Evolutionary conservation across 108 stramenopile genomes (phyloP).

Genomic region (Schizochytrium sp.): DNA sequence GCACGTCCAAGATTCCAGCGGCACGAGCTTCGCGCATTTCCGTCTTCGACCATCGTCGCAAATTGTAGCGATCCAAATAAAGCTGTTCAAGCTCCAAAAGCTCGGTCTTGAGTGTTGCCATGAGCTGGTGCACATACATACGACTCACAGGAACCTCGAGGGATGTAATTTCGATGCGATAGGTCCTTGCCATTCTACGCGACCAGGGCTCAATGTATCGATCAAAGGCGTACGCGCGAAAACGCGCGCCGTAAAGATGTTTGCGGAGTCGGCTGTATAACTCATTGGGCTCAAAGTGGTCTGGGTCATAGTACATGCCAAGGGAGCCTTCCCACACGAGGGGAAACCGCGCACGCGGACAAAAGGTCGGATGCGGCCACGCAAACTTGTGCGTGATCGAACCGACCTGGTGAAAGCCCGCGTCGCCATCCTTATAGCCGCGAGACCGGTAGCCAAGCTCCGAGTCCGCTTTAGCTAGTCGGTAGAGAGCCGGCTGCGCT

Average conservation of each 20-base stretch:
- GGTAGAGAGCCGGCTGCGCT: background rate
- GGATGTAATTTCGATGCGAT: background rate
- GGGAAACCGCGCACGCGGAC: background rate
- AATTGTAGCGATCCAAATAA: background rate
- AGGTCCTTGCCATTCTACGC: background rate
- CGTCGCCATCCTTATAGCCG: background rate
- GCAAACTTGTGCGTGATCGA: constrained; percentile 3
- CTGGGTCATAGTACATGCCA: background rate
- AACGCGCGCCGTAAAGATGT: background rate
- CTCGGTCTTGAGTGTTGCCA: background rate
- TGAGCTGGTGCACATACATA: background rate
- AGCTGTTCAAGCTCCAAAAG: background rate
- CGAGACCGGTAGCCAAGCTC: background rate
- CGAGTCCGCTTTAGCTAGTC: background rate
- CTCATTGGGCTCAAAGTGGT: background rate
- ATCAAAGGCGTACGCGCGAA: background rate
- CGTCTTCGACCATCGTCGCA: background rate
- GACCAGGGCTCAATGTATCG: background rate
- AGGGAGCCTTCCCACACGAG: background rate
- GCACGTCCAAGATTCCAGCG: background rate
- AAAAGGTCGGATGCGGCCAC: background rate
- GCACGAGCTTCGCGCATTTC: background rate
- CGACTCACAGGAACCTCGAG: background rate
- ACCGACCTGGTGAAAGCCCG: background rate
- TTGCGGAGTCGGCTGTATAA: background rate